Percentiles rank a stretch among this genome's conserved stretches.
phyloP scores from a whole-genome alignment of 1,284 basidiomycete species.

The Ustanciosporium gigantosporum region DNA sequence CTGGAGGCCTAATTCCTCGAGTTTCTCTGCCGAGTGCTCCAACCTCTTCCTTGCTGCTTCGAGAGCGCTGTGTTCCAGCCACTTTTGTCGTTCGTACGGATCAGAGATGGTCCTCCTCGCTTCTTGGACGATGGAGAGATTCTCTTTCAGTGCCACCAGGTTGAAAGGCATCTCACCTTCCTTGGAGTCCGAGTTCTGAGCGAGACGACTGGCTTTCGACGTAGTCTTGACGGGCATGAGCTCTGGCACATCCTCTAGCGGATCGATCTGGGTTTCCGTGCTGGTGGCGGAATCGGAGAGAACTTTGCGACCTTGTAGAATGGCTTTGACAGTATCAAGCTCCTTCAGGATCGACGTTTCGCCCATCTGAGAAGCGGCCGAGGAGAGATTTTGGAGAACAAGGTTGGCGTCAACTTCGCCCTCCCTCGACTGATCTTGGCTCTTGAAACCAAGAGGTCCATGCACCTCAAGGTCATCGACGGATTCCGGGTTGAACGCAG shows the following conservation, averaged over 20 bases:
- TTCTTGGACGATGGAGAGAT: slow-evolving; percentile 50
- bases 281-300: slow-evolving; percentile 15
- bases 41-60: slow-evolving; percentile 56
- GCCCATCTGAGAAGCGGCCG: slow-evolving; percentile 36
- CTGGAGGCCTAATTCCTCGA: slow-evolving; percentile 50
- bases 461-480: slow-evolving; percentile 26
- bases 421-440: slow-evolving; percentile 30
- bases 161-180: slow-evolving; percentile 50
- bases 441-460: slow-evolving; percentile 22
- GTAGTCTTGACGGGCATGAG: slow-evolving; percentile 43
- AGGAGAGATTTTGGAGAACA: slow-evolving; percentile 26
- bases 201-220: slow-evolving; percentile 23
- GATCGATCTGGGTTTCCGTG: slow-evolving; percentile 5
- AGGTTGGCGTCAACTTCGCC: slow-evolving; percentile 30
- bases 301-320: slow-evolving; percentile 27
- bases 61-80: slow-evolving; percentile 56
- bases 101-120: slow-evolving; percentile 41
- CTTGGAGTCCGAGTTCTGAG: slow-evolving; percentile 15
- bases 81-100: slow-evolving; percentile 56
- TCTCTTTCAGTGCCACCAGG: slow-evolving; percentile 47
- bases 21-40: slow-evolving; percentile 41
- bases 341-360: slow-evolving; percentile 36
- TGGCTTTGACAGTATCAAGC: slow-evolving; percentile 33
- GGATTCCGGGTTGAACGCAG: slow-evolving; percentile 30
- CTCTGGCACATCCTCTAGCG: slow-evolving; percentile 25